A percentile compares a stretch with the other conserved stretches of the same genome.
These are phyloP conservation scores for Tulasnella sp. DNA, from an alignment of 768 basidiomycete species.

Conservation along the genomic window DNA sequence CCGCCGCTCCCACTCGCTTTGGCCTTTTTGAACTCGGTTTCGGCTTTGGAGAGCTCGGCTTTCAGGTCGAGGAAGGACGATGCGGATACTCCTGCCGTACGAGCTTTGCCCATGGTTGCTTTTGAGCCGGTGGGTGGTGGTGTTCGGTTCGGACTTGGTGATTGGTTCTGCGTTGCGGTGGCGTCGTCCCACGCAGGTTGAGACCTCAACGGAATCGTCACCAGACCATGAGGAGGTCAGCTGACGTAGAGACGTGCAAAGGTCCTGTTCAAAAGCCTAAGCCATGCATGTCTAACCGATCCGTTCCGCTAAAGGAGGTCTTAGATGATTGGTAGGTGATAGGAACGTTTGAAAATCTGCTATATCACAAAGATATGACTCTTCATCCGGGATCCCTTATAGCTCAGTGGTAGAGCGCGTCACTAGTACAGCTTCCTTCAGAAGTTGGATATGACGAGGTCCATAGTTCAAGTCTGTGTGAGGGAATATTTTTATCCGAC, in stretches of 20 bases:
- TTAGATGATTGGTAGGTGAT: too few relatives aligned
- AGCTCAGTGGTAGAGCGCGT: slow-evolving; percentile 34
- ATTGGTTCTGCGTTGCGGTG: neutral
- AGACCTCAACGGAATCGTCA: neutral
- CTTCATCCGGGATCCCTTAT: slow-evolving; percentile 10
- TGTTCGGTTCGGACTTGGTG: neutral
- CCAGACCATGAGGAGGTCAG: neutral
- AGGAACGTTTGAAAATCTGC: too few relatives aligned
- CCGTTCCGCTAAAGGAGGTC: too few relatives aligned
- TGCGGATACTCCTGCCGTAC: slow-evolving; percentile 57
- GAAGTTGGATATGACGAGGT: slow-evolving; percentile 9
- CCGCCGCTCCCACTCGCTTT: slow-evolving; percentile 45
- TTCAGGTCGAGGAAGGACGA: slow-evolving; percentile 77
- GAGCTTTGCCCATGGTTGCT: slow-evolving; percentile 44
- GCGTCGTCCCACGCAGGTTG: neutral
- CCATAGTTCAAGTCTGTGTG: slow-evolving; percentile 12
- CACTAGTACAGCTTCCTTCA: slow-evolving; percentile 23
- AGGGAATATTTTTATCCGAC: neutral
- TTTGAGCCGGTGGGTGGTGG: neutral
- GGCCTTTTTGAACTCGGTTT: slow-evolving; percentile 50
- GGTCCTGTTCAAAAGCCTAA: neutral
- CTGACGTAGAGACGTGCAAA: neutral
- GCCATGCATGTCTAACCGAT: too few relatives aligned
- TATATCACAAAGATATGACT: too few relatives aligned
- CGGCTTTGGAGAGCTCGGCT: slow-evolving; percentile 39